A percentile compares a stretch with the other conserved stretches of the same genome.
These are phyloP conservation scores for Ensete ventricosum DNA, from an alignment of 176 grass and related monocot genomes.

Conservation along the genomic window DNA sequence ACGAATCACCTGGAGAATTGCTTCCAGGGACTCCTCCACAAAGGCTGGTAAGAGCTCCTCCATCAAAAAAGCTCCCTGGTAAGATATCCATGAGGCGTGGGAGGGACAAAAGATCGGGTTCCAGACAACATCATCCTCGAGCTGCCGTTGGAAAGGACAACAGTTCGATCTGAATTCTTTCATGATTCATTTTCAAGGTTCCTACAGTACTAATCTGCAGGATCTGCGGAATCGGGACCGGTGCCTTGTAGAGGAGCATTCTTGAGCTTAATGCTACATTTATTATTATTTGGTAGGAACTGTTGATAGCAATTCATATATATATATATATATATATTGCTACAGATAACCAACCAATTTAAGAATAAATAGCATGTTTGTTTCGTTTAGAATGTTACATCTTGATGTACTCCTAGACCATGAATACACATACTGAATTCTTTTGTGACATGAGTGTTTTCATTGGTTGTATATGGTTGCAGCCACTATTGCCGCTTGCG, in stretches of 20 bases:
- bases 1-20: constrained; percentile 5
- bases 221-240: neutral
- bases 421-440: neutral
- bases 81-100: constrained; percentile 27
- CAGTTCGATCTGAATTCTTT: constrained; percentile 38
- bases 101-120: constrained; percentile 54
- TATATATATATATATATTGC: constrained; percentile 18
- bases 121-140: constrained; percentile 38
- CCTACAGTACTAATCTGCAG: neutral
- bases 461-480: no score
- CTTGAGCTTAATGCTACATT: constrained; percentile 17
- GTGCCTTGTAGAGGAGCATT: constrained; percentile 33
- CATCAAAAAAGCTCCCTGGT: constrained; percentile 36
- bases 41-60: constrained; percentile 28
- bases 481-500: no score
- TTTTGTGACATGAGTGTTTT: neutral
- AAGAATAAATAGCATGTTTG: neutral
- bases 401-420: neutral
- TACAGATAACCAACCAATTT: constrained; percentile 30
- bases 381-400: neutral
- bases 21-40: constrained; percentile 29
- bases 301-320: constrained; percentile 43
- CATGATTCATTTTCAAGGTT: neutral
- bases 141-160: constrained; percentile 27
- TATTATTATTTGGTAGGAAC: constrained; percentile 39